A percentile compares a stretch with the other conserved stretches of the same genome.
Conservation (phyloP, 2,329 filamentous ascomycete species). For the Ilyonectria mors-panacis region DNA sequence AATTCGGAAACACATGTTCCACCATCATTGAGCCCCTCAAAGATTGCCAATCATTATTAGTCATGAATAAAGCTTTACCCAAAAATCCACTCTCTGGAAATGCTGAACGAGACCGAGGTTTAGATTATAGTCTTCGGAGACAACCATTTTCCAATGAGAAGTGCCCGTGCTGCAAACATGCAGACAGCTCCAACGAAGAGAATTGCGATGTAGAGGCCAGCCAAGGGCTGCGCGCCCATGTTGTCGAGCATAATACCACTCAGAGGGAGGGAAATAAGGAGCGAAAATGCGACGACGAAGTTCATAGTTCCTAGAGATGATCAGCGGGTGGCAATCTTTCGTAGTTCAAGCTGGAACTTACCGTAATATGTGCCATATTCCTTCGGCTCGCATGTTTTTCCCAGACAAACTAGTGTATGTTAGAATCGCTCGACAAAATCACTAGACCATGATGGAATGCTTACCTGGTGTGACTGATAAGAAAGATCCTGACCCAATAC, state of each 20-base stretch:
- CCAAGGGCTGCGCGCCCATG: constrained; percentile 59
- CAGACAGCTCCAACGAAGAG: constrained; percentile 55
- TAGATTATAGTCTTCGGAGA: constrained; percentile 39
- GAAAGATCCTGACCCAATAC: constrained; percentile 64
- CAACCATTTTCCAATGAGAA: constrained; percentile 45
- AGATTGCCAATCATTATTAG: neutral
- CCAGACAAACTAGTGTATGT: constrained; percentile 57
- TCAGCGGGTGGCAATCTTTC: constrained; percentile 10
- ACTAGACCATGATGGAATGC: neutral
- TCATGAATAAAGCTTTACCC: neutral
- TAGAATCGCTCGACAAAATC: neutral
- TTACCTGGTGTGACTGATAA: constrained; percentile 57
- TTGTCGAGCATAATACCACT: constrained; percentile 62
- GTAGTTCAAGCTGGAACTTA: neutral
- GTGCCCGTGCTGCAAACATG: constrained; percentile 48
- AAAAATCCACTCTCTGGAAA: neutral
- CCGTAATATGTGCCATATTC: constrained; percentile 62
- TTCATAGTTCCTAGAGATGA: constrained; percentile 59
- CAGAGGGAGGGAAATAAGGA: constrained; percentile 61
- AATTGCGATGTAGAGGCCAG: constrained; percentile 62
- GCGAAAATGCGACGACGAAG: constrained; percentile 60
- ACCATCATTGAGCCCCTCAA: neutral
- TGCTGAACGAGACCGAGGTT: no score
- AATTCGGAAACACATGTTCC: neutral
- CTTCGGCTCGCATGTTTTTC: constrained; percentile 61